These are phyloP conservation scores for Alternaria brassicicola DNA, from an alignment of 2,329 filamentous ascomycete genomes.

Conservation along the genomic window DNA sequence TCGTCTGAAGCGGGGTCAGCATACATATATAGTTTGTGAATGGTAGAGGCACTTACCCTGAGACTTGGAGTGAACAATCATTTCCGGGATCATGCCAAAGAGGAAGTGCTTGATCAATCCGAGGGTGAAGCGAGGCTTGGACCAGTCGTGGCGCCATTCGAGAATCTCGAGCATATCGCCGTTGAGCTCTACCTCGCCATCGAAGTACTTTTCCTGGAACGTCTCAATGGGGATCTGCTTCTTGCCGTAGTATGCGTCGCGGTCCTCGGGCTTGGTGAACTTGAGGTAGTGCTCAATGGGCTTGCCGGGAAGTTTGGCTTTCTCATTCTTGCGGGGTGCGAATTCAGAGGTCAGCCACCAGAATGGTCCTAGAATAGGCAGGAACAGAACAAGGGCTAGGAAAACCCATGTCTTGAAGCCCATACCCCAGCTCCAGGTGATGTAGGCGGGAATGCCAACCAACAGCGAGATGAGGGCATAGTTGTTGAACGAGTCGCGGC, in stretches of 20 bases:
- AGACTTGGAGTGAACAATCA: slow-evolving; percentile 89
- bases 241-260: slow-evolving; percentile 73
- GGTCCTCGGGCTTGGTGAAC: slow-evolving; percentile 70
- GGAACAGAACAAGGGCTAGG: slow-evolving; percentile 76
- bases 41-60: slow-evolving; percentile 65
- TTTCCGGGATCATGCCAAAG: slow-evolving; percentile 83
- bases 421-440: slow-evolving; percentile 82
- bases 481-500: slow-evolving; percentile 88
- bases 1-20: slow-evolving; percentile 67
- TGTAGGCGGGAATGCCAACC: slow-evolving; percentile 73
- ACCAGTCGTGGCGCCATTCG: slow-evolving; percentile 97
- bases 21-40: neutral
- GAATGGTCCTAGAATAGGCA: slow-evolving; percentile 81
- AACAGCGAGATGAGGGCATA: slow-evolving; percentile 73
- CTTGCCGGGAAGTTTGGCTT: slow-evolving; percentile 82
- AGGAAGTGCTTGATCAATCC: slow-evolving; percentile 88
- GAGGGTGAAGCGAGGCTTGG: slow-evolving; percentile 88
- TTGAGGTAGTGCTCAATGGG: slow-evolving; percentile 89
- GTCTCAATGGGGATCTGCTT: slow-evolving; percentile 89
- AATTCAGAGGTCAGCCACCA: slow-evolving; percentile 82
- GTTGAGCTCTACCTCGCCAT: slow-evolving; percentile 93
- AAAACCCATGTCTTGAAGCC: slow-evolving; percentile 88
- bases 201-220: slow-evolving; percentile 98
- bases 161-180: slow-evolving; percentile 86
- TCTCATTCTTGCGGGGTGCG: slow-evolving; percentile 90